Conservation (phyloP, 176 grass and related monocot species). For the Microstegium vimineum region DNA sequence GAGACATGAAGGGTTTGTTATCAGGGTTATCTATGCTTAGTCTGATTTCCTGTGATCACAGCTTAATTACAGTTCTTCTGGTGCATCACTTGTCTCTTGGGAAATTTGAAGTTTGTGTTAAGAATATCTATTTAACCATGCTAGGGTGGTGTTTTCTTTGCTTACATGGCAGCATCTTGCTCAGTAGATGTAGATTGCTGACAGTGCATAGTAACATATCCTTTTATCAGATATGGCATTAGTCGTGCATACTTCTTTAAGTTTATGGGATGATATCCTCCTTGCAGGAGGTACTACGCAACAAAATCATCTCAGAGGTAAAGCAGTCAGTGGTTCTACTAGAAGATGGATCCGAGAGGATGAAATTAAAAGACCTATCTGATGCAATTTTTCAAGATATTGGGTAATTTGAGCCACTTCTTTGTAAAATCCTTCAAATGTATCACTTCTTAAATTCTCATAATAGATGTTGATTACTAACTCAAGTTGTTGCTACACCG, state of each 20-base stretch:
- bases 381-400: constrained; percentile 87
- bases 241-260: not conserved
- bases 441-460: not conserved
- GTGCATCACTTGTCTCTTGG: not conserved
- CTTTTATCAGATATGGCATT: constrained; percentile 5
- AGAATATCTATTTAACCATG: not conserved
- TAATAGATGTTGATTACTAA: not conserved
- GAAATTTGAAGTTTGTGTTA: not conserved
- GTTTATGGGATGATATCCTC: constrained; percentile 33
- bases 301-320: constrained; percentile 59
- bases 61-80: not conserved
- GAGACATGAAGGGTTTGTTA: not conserved
- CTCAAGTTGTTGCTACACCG: not conserved
- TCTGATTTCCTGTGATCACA: not conserved
- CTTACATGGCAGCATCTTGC: not conserved
- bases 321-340: constrained; percentile 80
- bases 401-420: constrained; percentile 43
- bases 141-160: not conserved
- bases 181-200: not conserved
- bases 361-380: constrained; percentile 89
- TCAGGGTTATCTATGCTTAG: not conserved
- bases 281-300: constrained; percentile 61
- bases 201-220: not conserved
- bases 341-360: constrained; percentile 74
- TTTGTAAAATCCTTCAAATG: constrained; percentile 10